phyloP scores from a whole-genome alignment of 345 rosid species.

The Aegle marmelos region DNA sequence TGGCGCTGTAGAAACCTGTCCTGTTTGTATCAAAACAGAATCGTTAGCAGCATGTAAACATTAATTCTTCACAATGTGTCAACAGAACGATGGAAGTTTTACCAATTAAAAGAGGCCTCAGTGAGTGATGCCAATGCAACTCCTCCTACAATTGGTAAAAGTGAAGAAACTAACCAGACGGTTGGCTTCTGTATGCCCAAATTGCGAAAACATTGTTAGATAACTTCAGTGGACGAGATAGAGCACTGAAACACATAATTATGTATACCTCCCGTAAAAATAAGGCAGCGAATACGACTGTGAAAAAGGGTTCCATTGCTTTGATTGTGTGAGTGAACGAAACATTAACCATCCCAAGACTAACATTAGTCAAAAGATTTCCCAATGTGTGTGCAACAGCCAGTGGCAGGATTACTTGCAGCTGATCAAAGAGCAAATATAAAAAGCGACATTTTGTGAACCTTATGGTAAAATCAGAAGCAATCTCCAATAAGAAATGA shows the following conservation, averaged over 20 bases:
- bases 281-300: slow-evolving; percentile 62
- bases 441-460: not conserved
- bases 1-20: slow-evolving; percentile 83
- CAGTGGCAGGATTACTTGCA: slow-evolving; percentile 62
- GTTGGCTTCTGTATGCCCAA: slow-evolving; percentile 55
- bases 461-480: not conserved
- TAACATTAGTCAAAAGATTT: slow-evolving; percentile 75
- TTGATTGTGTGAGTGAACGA: slow-evolving; percentile 95
- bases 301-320: slow-evolving; percentile 94
- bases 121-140: slow-evolving; percentile 85
- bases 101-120: slow-evolving; percentile 83
- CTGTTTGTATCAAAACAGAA: slow-evolving; percentile 42
- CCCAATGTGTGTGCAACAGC: slow-evolving; percentile 82
- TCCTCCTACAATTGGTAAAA: slow-evolving; percentile 77
- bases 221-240: not conserved
- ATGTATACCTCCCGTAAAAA: slow-evolving; percentile 63
- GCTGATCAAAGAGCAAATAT: slow-evolving; percentile 33
- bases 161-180: slow-evolving; percentile 53
- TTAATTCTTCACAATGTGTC: not conserved
- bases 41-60: not conserved
- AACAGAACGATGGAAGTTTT: slow-evolving; percentile 13
- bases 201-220: not conserved
- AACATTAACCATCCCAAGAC: slow-evolving; percentile 72
- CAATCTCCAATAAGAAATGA: not conserved
- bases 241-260: not conserved